Conservation (phyloP, 768 basidiomycete species). For the Cyathus striatus region DNA sequence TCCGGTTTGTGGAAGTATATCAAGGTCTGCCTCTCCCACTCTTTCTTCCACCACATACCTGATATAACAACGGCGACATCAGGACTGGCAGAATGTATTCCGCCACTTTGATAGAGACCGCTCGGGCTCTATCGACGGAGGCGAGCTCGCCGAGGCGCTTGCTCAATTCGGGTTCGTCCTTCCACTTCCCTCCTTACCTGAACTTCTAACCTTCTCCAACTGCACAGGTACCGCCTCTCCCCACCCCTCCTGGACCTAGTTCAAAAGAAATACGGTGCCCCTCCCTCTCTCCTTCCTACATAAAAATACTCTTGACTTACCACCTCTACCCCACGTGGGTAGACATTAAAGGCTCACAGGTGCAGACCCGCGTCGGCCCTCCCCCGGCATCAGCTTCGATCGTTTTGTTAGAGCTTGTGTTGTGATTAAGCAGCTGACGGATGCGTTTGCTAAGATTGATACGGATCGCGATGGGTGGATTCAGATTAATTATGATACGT, state of each 20-base stretch:
- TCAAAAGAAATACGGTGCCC: slow-evolving; percentile 75
- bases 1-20: slow-evolving; percentile 79
- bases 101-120: slow-evolving; percentile 80
- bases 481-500: slow-evolving; percentile 67
- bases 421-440: slow-evolving; percentile 71
- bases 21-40: slow-evolving; percentile 33
- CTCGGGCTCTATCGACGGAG: slow-evolving; percentile 71
- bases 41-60: background rate
- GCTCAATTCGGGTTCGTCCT: slow-evolving; percentile 59
- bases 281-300: background rate
- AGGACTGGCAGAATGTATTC: slow-evolving; percentile 86
- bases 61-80: background rate
- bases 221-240: slow-evolving; percentile 54
- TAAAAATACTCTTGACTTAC: slow-evolving; percentile 14
- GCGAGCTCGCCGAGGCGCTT: slow-evolving; percentile 66
- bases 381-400: slow-evolving; percentile 73
- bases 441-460: slow-evolving; percentile 64
- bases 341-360: slow-evolving; percentile 52
- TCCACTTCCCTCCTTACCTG: background rate
- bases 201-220: background rate
- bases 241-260: slow-evolving; percentile 62
- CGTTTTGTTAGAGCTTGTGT: slow-evolving; percentile 87
- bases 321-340: slow-evolving; percentile 32
- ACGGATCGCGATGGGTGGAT: slow-evolving; percentile 66
- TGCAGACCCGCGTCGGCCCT: slow-evolving; percentile 24